Evolutionary conservation across 768 basidiomycete genomes (phyloP).

Genomic region (Nidula microcarpa): DNA sequence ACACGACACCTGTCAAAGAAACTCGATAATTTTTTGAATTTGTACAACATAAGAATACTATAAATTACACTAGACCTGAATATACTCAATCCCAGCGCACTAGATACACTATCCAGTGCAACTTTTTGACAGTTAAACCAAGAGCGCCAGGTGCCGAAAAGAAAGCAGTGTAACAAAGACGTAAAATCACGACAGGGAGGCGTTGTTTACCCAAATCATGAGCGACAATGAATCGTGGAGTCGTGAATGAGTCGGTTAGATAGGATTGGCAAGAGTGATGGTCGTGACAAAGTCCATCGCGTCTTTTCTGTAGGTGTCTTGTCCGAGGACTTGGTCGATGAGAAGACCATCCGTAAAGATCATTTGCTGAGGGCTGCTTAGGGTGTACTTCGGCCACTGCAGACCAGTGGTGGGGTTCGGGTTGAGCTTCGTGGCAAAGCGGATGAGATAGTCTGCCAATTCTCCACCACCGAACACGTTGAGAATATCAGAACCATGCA

Average conservation of each 20-base stretch:
- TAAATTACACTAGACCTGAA: no score
- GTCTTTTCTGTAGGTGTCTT: constrained; percentile 35
- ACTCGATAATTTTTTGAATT: no score
- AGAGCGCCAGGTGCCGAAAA: no score
- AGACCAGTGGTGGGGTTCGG: constrained; percentile 33
- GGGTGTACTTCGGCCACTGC: constrained; percentile 40
- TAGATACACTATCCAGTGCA: no score
- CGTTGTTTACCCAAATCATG: not conserved
- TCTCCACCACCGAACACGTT: constrained; percentile 38
- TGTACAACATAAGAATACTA: no score
- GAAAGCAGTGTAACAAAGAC: no score
- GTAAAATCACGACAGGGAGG: no score
- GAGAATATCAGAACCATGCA: constrained; percentile 38
- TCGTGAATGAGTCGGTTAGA: constrained; percentile 8
- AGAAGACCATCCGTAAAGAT: constrained; percentile 32
- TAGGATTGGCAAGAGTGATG: constrained; percentile 20
- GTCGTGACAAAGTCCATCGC: constrained; percentile 28
- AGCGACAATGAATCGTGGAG: not conserved
- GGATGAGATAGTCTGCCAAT: constrained; percentile 42
- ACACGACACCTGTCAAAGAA: no score
- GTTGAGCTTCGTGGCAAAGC: constrained; percentile 36
- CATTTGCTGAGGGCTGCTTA: constrained; percentile 24
- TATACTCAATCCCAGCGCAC: no score
- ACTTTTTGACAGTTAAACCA: no score
- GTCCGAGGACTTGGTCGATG: constrained; percentile 19